Conservation (phyloP, 768 basidiomycete genomes). For the Hericium erinaceus region DNA sequence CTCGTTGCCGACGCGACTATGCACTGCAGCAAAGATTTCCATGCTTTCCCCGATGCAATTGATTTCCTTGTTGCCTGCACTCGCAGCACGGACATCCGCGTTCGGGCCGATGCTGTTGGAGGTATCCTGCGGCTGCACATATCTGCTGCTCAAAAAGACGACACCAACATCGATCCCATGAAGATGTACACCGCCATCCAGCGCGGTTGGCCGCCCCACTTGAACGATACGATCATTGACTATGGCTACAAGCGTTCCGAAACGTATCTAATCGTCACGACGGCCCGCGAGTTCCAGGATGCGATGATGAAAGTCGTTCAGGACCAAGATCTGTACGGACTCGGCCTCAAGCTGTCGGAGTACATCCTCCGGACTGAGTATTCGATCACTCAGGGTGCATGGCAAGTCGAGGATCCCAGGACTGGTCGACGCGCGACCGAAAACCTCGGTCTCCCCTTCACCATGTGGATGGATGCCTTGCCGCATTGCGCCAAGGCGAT, state of each 20-base stretch:
- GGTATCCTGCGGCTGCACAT: slow-evolving; percentile 44
- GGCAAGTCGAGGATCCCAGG: slow-evolving; percentile 32
- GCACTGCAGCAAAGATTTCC: slow-evolving; percentile 36
- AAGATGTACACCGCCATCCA: slow-evolving; percentile 33
- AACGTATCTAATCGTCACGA: slow-evolving; percentile 30
- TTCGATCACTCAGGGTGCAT: slow-evolving; percentile 48
- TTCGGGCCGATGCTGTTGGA: slow-evolving; percentile 41
- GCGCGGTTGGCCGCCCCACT: slow-evolving; percentile 35
- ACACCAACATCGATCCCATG: slow-evolving; percentile 38
- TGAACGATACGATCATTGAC: slow-evolving; percentile 35
- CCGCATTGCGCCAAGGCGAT: slow-evolving; percentile 52
- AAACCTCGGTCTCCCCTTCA: slow-evolving; percentile 50
- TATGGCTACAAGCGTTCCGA: slow-evolving; percentile 45
- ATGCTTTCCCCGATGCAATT: slow-evolving; percentile 32
- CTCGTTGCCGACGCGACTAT: slow-evolving; percentile 35
- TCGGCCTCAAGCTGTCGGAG: slow-evolving; percentile 40
- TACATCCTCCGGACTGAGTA: slow-evolving; percentile 53
- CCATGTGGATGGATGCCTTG: slow-evolving; percentile 46
- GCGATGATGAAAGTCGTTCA: slow-evolving; percentile 43
- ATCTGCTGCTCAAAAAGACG: slow-evolving; percentile 34
- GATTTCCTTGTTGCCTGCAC: slow-evolving; percentile 48
- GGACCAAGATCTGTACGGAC: slow-evolving; percentile 38
- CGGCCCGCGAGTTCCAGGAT: slow-evolving; percentile 35
- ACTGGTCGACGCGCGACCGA: slow-evolving; percentile 33
- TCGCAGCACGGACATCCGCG: slow-evolving; percentile 44